These are phyloP conservation scores for Phytophthora citricola DNA, from an alignment of 352 stramenopile species.

Conservation along the genomic window DNA sequence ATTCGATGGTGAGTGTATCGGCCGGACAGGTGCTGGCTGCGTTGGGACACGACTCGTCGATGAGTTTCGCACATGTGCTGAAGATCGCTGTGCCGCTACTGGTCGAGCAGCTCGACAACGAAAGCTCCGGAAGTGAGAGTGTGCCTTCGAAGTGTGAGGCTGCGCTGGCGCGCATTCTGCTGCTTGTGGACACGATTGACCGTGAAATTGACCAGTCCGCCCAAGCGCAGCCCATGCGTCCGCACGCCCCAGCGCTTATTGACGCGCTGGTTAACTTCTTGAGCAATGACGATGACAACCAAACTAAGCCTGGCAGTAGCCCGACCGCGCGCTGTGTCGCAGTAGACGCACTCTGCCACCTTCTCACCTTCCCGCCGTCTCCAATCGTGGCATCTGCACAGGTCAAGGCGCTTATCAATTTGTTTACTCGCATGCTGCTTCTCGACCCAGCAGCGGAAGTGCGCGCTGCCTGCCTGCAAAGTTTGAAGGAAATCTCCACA, in stretches of 20 bases:
- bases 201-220: constrained; percentile 83
- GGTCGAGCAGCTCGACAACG: constrained; percentile 60
- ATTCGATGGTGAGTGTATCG: constrained; percentile 84
- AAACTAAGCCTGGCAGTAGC: constrained; percentile 31
- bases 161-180: constrained; percentile 62
- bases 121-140: constrained; percentile 36
- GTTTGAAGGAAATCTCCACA: constrained; percentile 77
- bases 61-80: constrained; percentile 78
- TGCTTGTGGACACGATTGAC: constrained; percentile 86
- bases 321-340: constrained; percentile 67
- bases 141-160: constrained; percentile 74
- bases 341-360: constrained; percentile 71
- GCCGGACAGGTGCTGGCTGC: constrained; percentile 73
- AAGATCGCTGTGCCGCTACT: constrained; percentile 68
- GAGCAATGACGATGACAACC: constrained; percentile 36
- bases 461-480: constrained; percentile 68
- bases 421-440: constrained; percentile 79
- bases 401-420: constrained; percentile 73
- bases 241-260: constrained; percentile 65
- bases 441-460: constrained; percentile 70
- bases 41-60: constrained; percentile 68
- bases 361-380: constrained; percentile 83
- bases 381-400: constrained; percentile 69
- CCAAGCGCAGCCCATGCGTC: constrained; percentile 74
- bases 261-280: constrained; percentile 68